phyloP scores from a whole-genome alignment of 495 filamentous ascomycete species.

The Penicillium nucicola region DNA sequence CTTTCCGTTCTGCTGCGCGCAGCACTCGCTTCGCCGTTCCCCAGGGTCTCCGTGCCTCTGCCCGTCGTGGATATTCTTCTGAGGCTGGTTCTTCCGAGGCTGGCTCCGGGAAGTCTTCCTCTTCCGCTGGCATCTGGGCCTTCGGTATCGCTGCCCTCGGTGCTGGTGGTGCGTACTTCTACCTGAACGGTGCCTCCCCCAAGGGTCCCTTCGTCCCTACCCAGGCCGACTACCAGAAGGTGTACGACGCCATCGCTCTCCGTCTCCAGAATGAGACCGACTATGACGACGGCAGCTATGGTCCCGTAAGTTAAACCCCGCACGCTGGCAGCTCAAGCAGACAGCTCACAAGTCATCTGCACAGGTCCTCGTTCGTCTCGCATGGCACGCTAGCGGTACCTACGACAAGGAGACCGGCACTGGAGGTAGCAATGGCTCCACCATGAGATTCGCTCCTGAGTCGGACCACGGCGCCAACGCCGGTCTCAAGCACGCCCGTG shows the following conservation, averaged over 20 bases:
- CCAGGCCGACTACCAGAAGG: slow-evolving; percentile 89
- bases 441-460: slow-evolving; percentile 96
- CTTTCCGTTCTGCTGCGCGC: slow-evolving; percentile 47
- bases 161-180: slow-evolving; percentile 70
- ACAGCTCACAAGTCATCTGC: slow-evolving; percentile 9
- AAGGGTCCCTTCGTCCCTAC: slow-evolving; percentile 62
- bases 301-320: slow-evolving; percentile 56
- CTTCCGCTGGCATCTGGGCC: slow-evolving; percentile 45
- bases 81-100: slow-evolving; percentile 65
- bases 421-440: slow-evolving; percentile 93
- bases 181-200: slow-evolving; percentile 51
- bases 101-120: slow-evolving; percentile 48
- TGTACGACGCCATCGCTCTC: slow-evolving; percentile 84
- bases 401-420: slow-evolving; percentile 88
- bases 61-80: slow-evolving; percentile 75
- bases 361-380: slow-evolving; percentile 71
- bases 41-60: slow-evolving; percentile 60
- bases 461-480: slow-evolving; percentile 91
- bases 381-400: slow-evolving; percentile 85
- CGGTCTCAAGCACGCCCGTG: slow-evolving; percentile 80
- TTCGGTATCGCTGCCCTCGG: slow-evolving; percentile 54
- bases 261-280: slow-evolving; percentile 83
- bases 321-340: not conserved
- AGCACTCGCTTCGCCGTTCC: slow-evolving; percentile 59
- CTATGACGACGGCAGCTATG: slow-evolving; percentile 96